Conservation (phyloP, 148 eudicot genomes). For the Fagopyrum esculentum region DNA sequence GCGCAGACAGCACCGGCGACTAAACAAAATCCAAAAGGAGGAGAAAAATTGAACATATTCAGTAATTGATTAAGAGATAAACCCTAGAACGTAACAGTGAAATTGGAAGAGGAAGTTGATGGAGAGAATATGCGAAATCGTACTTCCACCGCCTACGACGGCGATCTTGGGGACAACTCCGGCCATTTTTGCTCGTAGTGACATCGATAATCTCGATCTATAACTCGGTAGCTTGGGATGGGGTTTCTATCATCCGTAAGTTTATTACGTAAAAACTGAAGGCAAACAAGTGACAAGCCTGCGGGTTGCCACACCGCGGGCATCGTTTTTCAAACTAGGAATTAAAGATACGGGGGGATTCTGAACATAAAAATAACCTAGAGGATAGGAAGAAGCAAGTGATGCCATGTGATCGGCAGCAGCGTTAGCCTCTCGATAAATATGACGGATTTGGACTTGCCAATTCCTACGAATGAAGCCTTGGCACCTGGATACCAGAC, state of each 20-base stretch:
- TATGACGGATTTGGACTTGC: too few relatives aligned
- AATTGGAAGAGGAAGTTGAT: background rate
- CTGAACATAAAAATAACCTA: too few relatives aligned
- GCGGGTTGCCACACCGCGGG: too few relatives aligned
- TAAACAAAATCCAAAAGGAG: slow-evolving; percentile 10
- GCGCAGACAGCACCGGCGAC: slow-evolving; percentile 98
- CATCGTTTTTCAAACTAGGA: too few relatives aligned
- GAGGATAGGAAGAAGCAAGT: too few relatives aligned
- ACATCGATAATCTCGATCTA: background rate
- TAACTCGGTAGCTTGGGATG: background rate
- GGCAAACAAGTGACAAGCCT: too few relatives aligned
- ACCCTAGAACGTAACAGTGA: background rate
- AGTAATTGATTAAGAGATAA: background rate
- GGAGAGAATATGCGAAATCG: slow-evolving; percentile 16
- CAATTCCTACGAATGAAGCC: too few relatives aligned
- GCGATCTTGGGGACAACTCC: slow-evolving; percentile 55
- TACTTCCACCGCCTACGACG: slow-evolving; percentile 87
- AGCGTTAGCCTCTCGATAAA: too few relatives aligned
- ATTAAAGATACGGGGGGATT: too few relatives aligned
- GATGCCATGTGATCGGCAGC: too few relatives aligned
- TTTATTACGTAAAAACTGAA: too few relatives aligned
- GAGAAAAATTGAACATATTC: background rate
- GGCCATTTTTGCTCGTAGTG: slow-evolving; percentile 27
- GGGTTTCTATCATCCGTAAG: background rate
- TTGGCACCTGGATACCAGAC: too few relatives aligned